Evolutionary conservation across 768 basidiomycete genomes (phyloP), one percentile per base, ranked within the genome.

Genomic region (Rhodosporidiobolus odoratus): DNA sequence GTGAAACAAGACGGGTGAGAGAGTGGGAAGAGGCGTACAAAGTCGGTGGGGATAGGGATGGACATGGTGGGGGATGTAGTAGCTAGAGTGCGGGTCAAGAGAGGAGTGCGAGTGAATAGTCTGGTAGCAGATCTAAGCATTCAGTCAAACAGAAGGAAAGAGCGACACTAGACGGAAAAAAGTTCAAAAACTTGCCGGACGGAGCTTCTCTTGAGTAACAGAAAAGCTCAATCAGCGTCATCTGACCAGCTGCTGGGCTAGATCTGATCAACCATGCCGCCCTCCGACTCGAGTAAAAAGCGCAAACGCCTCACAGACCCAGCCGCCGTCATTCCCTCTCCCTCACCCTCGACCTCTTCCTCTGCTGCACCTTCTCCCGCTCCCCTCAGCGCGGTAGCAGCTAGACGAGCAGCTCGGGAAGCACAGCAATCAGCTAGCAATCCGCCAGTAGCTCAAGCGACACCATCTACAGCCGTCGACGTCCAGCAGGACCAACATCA

Each of bases 361-460:
- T 27, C 47, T n/a, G 4, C 54, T 17, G 7, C 68, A 13, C 23
- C 58, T 3, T 12, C 58, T 23, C 34, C 68, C 23, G 16, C 61
- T 2, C 50, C 56, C 2, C 81, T 89, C 60, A 89, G 87, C 76
- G 88, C 89, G 4, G 81, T 90, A 58, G 88, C 88, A 37, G 88
- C 88, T 4, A 84, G 89, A 41, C 89, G 86, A 76, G 87, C 86
- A 8, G 83, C 86, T 2, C 15, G 32, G 2, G 32, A 43, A 16
- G 69, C 69, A 9, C 61, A 62, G 2, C 35, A 19, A 77, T 56
- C 61, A 32, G 70, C 62, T 10, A 54, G 66, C 12, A 35, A 27
- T 4, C 69, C 73, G 77, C 0, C 74, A 72, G 34, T 47, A 80
- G 81, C 71, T 80, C 5, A 6, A 19, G 81, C 65, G 17, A 41